Base-by-base conservation (phyloP, 441 rosid genomes). In the Populus hybrid region DNA sequence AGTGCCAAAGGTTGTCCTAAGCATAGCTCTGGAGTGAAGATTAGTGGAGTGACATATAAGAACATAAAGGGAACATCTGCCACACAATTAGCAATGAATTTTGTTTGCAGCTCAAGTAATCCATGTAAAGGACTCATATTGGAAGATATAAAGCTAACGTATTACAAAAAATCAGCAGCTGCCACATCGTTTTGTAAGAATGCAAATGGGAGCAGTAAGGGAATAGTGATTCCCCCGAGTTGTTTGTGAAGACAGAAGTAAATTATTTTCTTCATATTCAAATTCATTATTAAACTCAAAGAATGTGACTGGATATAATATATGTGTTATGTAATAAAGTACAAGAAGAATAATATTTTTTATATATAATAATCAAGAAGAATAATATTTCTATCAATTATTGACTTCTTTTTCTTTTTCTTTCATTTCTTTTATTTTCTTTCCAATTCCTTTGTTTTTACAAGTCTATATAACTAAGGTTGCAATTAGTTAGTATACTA, bases 41-140 rank as follows among this genome's bases (percentile, higher is more conserved):
- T 88, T 5, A 85, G 87, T 35, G 75, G 24, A 40, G 83, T 88
- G 8, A 82, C 81, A 3, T 83, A 81, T 73, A 78, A 79, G 67
- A 84, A 85, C 50, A 84, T 86, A 73, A 36, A 53, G 26, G 91
- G 91, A 65, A 81, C 89, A 59, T 88, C 89, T 0, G 81, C 82
- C 18, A 78, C 85, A 0, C 28, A 16, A 38, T 72, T 26, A 26
- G 26, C 26, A 26, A 26, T 26, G 26, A 26, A 26, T 26, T 26
- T 26, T 26, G 26, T 26, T 66, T 86, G 91, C 78, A 88, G 91
- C 71, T 3, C 42, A 0, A 82, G 74, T 5, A 75, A 75, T 66
- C 42, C 42, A 38, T 38, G 42, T 38, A 38, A 38, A 38, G 84
- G 86, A 71, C 85, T 88, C 18, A 40, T 8, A 72, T 70, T 88